phyloP scores from a whole-genome alignment of 352 stramenopile species.

The Saprolegnia diclina region DNA sequence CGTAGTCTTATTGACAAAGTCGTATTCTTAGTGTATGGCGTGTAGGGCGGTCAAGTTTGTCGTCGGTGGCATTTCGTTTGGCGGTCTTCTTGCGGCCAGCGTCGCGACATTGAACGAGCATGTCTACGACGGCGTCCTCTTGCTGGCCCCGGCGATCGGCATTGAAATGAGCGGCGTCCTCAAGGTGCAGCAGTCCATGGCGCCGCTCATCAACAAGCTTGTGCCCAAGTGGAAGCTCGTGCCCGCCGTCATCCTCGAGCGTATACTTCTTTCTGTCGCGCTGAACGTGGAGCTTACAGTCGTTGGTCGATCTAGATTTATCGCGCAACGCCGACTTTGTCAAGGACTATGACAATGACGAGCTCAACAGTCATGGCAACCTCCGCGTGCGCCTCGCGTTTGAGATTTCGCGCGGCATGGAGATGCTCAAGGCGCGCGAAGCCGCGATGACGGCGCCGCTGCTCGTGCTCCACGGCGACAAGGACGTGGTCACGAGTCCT shows the following conservation, averaged over 20 bases:
- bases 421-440: not conserved
- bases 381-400: constrained; percentile 2
- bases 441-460: not conserved
- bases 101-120: not conserved
- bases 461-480: constrained; percentile 11
- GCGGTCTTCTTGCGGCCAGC: constrained; percentile 9
- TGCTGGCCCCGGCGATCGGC: constrained; percentile 21
- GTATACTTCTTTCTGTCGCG: not conserved
- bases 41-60: constrained; percentile 4
- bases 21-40: not conserved
- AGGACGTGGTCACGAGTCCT: constrained; percentile 19
- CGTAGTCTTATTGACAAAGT: not conserved
- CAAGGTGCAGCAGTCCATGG: constrained; percentile 23
- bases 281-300: not conserved
- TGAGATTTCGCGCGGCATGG: constrained; percentile 13
- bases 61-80: constrained; percentile 21
- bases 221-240: constrained; percentile 21
- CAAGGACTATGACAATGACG: constrained; percentile 4
- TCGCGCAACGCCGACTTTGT: constrained; percentile 16
- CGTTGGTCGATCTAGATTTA: not conserved
- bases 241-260: constrained; percentile 6
- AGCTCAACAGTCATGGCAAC: not conserved
- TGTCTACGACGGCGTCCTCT: constrained; percentile 16
- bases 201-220: constrained; percentile 9
- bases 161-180: constrained; percentile 12